A percentile compares a stretch with the other conserved stretches of the same genome.
Conservation (phyloP, 2,329 filamentous ascomycete genomes). For the Colletotrichum sp. region DNA sequence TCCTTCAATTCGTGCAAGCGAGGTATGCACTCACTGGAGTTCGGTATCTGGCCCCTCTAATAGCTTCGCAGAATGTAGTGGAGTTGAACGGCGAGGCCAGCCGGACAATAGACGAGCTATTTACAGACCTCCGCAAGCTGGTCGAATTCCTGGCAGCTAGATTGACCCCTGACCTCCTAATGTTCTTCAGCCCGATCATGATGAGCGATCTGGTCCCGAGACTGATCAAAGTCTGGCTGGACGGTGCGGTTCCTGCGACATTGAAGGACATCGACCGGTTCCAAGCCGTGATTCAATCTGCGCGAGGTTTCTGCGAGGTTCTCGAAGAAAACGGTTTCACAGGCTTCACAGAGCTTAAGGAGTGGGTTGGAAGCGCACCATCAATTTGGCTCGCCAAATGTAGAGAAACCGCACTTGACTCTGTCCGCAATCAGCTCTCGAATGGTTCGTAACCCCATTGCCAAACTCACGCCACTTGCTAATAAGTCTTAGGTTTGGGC, state of each 20-base stretch:
- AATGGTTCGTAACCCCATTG: conserved; percentile 44
- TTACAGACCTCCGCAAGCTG: conserved; percentile 57
- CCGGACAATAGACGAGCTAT: conserved; percentile 53
- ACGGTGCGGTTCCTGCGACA: conserved; percentile 76
- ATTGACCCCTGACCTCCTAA: conserved; percentile 60
- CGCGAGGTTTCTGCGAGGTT: conserved; percentile 67
- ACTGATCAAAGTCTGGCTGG: conserved; percentile 77
- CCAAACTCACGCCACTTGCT: not conserved
- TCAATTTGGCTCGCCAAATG: conserved; percentile 86
- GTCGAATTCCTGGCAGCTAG: conserved; percentile 57
- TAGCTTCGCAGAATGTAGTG: conserved; percentile 44
- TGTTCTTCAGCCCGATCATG: conserved; percentile 70
- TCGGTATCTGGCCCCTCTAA: conserved; percentile 16
- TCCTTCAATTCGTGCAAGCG: conserved; percentile 40
- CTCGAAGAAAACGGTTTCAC: conserved; percentile 70
- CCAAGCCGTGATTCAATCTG: conserved; percentile 69
- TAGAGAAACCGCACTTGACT: conserved; percentile 78
- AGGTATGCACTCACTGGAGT: conserved; percentile 9
- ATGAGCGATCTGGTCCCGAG: conserved; percentile 72
- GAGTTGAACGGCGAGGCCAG: conserved; percentile 47
- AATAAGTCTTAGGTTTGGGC: conserved; percentile 51
- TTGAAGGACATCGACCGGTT: conserved; percentile 75
- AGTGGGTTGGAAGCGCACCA: conserved; percentile 83
- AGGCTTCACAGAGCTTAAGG: conserved; percentile 66
- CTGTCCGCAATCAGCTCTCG: conserved; percentile 72